Base-by-base conservation (phyloP, 495 filamentous ascomycete species). In the Xylaria cubensis region DNA sequence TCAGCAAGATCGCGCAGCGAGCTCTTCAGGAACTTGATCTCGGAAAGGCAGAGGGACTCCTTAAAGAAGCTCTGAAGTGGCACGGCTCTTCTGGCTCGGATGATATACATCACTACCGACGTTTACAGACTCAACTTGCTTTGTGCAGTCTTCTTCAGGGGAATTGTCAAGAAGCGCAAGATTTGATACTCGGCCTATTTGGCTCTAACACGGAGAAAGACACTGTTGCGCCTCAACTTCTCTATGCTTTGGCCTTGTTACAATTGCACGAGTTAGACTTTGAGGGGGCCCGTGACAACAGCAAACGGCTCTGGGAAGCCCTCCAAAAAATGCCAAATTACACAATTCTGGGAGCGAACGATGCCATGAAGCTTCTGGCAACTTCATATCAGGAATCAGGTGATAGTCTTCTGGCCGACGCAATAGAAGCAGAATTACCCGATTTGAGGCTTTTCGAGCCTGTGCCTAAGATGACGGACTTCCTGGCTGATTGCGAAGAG, bases 381-480 rank as follows among this genome's bases (percentile, higher is more conserved):
- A 73, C 46, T 41, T 68, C 65, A 5, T 69, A 73, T 50, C 64
- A 64, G 29, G 56, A 73, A 55, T 63, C 71, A 10, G 71, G 71
- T 41, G 44, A 73, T 19, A 73, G 42, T 17, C 64, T 68, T 34
- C 34, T 73, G 7, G 71, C 71, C 17, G 64, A 73, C 36, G 71
- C 71, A 36, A 73, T 73, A 19, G 71, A 73, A 36, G 71, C 71
- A 9, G 71, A 73, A 61, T 13, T 73, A 13, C 71, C 71, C 4
- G 71, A 61, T 46, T 17, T 73, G n/a, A 69, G 44, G 13, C 56
- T 73, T 24, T 64, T 17, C 21, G 71, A 73, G 34, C 71, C 71
- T 42, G 32, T 73, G n/a, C 71, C 71, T 36, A 73, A 58, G 63
- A 69, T 73, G 64, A 58, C 67, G 21, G 71, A 73, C n/a, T 73